Evolutionary conservation across 106 monocot genomes (phyloP).

Genomic region (Allium sativum): DNA sequence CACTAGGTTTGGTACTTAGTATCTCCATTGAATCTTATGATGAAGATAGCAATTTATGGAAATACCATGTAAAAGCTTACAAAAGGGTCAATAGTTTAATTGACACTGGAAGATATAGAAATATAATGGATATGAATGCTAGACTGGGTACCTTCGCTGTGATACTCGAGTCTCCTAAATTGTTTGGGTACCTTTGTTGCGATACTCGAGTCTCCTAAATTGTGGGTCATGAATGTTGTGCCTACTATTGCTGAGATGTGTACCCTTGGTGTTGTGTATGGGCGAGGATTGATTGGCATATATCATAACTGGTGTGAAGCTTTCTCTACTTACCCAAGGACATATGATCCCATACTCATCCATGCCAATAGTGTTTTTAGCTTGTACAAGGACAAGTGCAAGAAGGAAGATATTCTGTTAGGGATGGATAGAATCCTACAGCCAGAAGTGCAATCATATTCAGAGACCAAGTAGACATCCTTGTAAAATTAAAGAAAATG

Average conservation of each 20-base stretch:
- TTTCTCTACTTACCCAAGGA: constrained; percentile 61
- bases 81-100: constrained; percentile 21
- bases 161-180: constrained; percentile 18
- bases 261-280: constrained; percentile 19
- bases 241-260: constrained; percentile 21
- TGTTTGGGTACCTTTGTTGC: no score
- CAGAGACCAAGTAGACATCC: constrained; percentile 29
- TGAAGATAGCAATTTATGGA: constrained; percentile 16
- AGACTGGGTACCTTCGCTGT: constrained; percentile 19
- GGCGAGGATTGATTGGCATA: constrained; percentile 25
- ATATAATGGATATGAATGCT: constrained; percentile 29
- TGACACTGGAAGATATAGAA: constrained; percentile 17
- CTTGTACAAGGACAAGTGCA: constrained; percentile 53
- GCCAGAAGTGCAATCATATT: constrained; percentile 37
- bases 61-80: constrained; percentile 19
- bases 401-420: constrained; percentile 38
- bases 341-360: constrained; percentile 61
- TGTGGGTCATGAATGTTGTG: constrained; percentile 27
- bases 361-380: constrained; percentile 58
- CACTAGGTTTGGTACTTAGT: constrained; percentile 9
- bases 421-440: constrained; percentile 40
- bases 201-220: no score
- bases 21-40: constrained; percentile 10
- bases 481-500: constrained; percentile 26
- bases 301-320: constrained; percentile 50